A percentile compares a stretch with the other conserved stretches of the same genome.
These are phyloP conservation scores for Globisporangium emineosum DNA, from an alignment of 352 stramenopile genomes.

Conservation along the genomic window DNA sequence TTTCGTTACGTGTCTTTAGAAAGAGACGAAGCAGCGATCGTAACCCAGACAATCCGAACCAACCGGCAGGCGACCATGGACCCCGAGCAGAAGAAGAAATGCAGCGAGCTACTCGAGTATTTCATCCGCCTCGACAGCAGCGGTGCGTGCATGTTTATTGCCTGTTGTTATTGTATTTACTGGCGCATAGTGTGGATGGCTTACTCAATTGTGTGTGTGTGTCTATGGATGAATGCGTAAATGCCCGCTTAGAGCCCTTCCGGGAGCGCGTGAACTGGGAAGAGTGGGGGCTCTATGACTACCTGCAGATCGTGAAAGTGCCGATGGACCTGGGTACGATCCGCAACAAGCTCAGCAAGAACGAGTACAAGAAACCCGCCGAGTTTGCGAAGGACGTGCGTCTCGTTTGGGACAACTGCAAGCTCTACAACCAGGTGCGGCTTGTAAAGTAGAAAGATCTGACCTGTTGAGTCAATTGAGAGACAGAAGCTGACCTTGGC, in stretches of 20 bases:
- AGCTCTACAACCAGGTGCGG: slow-evolving; percentile 75
- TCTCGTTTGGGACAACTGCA: slow-evolving; percentile 85
- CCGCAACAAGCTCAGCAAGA: slow-evolving; percentile 68
- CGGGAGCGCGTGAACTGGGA: slow-evolving; percentile 88
- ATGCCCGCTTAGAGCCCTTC: slow-evolving; percentile 59
- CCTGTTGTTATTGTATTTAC: neutral
- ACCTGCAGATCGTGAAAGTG: slow-evolving; percentile 88
- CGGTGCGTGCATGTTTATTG: slow-evolving; percentile 23
- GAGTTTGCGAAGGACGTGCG: slow-evolving; percentile 85
- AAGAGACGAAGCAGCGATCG: neutral
- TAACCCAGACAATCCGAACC: neutral
- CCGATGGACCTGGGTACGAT: slow-evolving; percentile 92
- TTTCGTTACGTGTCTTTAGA: neutral
- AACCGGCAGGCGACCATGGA: slow-evolving; percentile 39
- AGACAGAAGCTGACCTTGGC: neutral
- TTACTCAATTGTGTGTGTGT: neutral
- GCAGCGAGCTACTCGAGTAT: slow-evolving; percentile 71
- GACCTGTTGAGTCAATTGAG: neutral
- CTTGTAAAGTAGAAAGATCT: neutral
- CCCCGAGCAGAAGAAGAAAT: slow-evolving; percentile 78
- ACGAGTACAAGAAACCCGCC: slow-evolving; percentile 81
- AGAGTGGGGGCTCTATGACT: slow-evolving; percentile 89
- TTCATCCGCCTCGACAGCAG: slow-evolving; percentile 81
- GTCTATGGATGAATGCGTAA: neutral
- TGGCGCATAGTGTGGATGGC: slow-evolving; percentile 3